A percentile compares a stretch with the other conserved stretches of the same genome.
Evolutionary conservation across 495 filamentous ascomycete species (phyloP).

Genomic region (Aspergillus nidulans): DNA sequence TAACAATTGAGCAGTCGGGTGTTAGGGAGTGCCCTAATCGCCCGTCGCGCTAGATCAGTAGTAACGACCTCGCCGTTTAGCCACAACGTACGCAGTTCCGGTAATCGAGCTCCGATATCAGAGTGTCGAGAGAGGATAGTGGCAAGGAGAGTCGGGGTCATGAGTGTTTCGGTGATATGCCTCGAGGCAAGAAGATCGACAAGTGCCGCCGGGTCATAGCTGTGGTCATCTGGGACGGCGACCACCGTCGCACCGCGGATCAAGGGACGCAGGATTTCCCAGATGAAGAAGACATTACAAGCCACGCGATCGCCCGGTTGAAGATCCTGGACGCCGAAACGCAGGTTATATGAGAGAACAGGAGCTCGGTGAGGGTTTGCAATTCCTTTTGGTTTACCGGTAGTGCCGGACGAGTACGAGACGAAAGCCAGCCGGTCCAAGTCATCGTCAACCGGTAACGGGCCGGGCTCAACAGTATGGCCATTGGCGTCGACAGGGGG

Average conservation of each 20-base stretch:
- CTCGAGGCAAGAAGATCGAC: conserved; percentile 58
- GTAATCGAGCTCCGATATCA: conserved; percentile 51
- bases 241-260: conserved; percentile 64
- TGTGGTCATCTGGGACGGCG: conserved; percentile 60
- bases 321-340: conserved; percentile 59
- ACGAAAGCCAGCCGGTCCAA: conserved; percentile 62
- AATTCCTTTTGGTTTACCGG: conserved; percentile 66
- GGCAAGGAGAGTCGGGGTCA: conserved; percentile 68
- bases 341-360: conserved; percentile 59
- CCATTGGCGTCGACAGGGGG: conserved; percentile 34
- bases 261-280: conserved; percentile 69
- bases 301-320: conserved; percentile 62
- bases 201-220: conserved; percentile 62
- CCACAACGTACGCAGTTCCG: conserved; percentile 59
- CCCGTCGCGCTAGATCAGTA: conserved; percentile 58
- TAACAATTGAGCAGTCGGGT: conserved; percentile 65
- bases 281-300: conserved; percentile 72
- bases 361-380: conserved; percentile 63
- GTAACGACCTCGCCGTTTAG: conserved; percentile 70
- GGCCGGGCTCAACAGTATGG: conserved; percentile 30
- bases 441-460: conserved; percentile 53
- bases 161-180: conserved; percentile 62
- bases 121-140: conserved; percentile 58
- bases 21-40: conserved; percentile 56
- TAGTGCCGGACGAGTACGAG: conserved; percentile 63